Evolutionary conservation across 768 basidiomycete genomes (phyloP).

Genomic region (Symmetrospora coprosmae): DNA sequence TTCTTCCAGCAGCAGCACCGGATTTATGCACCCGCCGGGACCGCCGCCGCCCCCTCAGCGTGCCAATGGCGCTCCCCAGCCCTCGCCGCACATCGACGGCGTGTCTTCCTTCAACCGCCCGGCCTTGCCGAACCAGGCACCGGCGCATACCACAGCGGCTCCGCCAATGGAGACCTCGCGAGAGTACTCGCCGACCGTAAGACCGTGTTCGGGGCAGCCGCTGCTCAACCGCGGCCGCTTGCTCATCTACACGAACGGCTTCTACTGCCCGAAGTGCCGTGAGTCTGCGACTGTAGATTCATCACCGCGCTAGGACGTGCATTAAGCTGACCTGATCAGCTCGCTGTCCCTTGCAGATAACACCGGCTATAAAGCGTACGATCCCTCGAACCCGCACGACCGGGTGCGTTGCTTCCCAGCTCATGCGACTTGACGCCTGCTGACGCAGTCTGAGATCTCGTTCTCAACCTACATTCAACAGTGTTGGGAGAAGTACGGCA

Average conservation of each 20-base stretch:
- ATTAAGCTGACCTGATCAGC: not conserved
- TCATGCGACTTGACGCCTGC: too few relatives aligned
- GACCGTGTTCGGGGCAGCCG: constrained; percentile 1
- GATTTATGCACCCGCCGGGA: not conserved
- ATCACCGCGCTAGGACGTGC: not conserved
- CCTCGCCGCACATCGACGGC: constrained; percentile 11
- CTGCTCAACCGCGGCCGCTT: constrained; percentile 3
- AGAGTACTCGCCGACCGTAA: constrained; percentile 4
- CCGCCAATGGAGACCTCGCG: not conserved
- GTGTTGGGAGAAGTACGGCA: constrained; percentile 19
- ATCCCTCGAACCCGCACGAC: not conserved
- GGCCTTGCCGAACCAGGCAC: constrained; percentile 9
- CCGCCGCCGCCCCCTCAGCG: not conserved
- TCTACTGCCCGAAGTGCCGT: constrained; percentile 17
- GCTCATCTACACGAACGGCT: not conserved
- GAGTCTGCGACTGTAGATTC: not conserved
- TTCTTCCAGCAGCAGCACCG: not conserved
- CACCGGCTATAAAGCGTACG: constrained; percentile 16
- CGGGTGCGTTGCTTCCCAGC: too few relatives aligned
- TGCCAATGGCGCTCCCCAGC: not conserved
- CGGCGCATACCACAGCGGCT: not conserved
- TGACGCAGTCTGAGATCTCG: too few relatives aligned
- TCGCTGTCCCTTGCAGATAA: not conserved
- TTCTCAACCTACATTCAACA: not conserved
- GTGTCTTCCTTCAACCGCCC: constrained; percentile 17